These are phyloP conservation scores for Metarhizium rileyi DNA, from an alignment of 2,329 filamentous ascomycete species.

Conservation along the genomic window DNA sequence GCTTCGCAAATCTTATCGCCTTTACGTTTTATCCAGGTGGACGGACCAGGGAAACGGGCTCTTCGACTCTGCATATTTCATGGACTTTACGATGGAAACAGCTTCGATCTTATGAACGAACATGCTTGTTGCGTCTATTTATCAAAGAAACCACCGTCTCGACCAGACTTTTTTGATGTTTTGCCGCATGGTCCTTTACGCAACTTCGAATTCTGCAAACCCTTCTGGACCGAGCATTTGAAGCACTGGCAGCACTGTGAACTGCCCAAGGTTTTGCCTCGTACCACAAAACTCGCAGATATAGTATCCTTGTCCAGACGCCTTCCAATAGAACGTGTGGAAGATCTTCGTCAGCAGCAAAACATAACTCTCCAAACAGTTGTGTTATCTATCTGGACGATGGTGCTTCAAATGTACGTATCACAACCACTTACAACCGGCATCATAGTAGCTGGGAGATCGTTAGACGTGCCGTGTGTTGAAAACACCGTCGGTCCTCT, in stretches of 20 bases:
- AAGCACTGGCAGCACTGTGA: slow-evolving; percentile 15
- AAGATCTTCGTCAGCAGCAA: slow-evolving; percentile 44
- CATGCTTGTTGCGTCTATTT: slow-evolving; percentile 31
- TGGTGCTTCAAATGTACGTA: slow-evolving; percentile 46
- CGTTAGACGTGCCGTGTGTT: slow-evolving; percentile 55
- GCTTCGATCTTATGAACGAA: slow-evolving; percentile 58
- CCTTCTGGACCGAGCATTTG: slow-evolving; percentile 61
- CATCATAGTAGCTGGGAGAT: slow-evolving; percentile 68
- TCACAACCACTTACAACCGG: slow-evolving; percentile 49
- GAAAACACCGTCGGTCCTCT: slow-evolving; percentile 68
- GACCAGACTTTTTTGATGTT: slow-evolving; percentile 54
- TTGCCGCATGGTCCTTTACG: slow-evolving; percentile 61
- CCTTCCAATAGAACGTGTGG: slow-evolving; percentile 34
- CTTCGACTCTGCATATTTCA: slow-evolving; percentile 52
- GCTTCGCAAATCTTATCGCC: slow-evolving; percentile 37
- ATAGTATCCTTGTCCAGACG: slow-evolving; percentile 10
- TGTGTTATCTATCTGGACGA: slow-evolving; percentile 65
- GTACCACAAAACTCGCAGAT: slow-evolving; percentile 8
- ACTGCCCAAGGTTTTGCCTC: background rate
- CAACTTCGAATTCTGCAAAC: slow-evolving; percentile 26
- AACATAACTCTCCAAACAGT: slow-evolving; percentile 72
- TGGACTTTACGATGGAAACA: slow-evolving; percentile 76
- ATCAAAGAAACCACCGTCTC: slow-evolving; percentile 15
- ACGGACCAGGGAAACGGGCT: slow-evolving; percentile 5
- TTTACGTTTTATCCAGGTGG: slow-evolving; percentile 38